Evolutionary conservation across 2,329 filamentous ascomycete genomes (phyloP).

Genomic region (Hypoxylon sp.): DNA sequence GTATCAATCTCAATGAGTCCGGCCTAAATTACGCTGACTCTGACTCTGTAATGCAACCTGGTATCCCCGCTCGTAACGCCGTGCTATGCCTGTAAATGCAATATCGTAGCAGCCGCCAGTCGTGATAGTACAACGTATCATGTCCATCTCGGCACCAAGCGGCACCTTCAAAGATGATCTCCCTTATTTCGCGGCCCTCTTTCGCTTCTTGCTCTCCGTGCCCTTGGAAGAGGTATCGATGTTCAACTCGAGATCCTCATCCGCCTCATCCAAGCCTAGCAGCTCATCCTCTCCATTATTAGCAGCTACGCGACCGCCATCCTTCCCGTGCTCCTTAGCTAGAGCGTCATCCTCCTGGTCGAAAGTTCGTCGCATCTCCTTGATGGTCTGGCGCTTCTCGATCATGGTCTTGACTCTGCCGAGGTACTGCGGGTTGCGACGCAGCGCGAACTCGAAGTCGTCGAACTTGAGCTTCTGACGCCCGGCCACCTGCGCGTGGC

Average conservation of each 20-base stretch:
- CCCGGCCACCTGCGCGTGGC: constrained; percentile 86
- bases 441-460: constrained; percentile 95
- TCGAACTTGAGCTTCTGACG: constrained; percentile 98
- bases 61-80: constrained; percentile 49
- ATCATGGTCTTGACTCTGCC: constrained; percentile 92
- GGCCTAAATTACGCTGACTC: constrained; percentile 28
- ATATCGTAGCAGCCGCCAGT: constrained; percentile 22
- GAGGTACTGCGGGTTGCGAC: constrained; percentile 86
- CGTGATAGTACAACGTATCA: constrained; percentile 1
- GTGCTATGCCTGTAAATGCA: constrained; percentile 49
- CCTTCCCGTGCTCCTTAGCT: constrained; percentile 46
- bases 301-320: constrained; percentile 15
- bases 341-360: constrained; percentile 76
- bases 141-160: background rate
- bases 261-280: constrained; percentile 57
- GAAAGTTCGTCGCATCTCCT: constrained; percentile 83
- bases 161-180: background rate
- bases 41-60: constrained; percentile 47
- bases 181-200: constrained; percentile 42
- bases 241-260: constrained; percentile 51
- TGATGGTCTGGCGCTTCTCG: constrained; percentile 89
- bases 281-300: constrained; percentile 55
- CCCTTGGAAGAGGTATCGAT: constrained; percentile 46
- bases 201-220: constrained; percentile 50
- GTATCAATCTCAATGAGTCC: constrained; percentile 14